Conservation (phyloP, 352 stramenopile genomes). For the Phytophthora aleatoria region DNA sequence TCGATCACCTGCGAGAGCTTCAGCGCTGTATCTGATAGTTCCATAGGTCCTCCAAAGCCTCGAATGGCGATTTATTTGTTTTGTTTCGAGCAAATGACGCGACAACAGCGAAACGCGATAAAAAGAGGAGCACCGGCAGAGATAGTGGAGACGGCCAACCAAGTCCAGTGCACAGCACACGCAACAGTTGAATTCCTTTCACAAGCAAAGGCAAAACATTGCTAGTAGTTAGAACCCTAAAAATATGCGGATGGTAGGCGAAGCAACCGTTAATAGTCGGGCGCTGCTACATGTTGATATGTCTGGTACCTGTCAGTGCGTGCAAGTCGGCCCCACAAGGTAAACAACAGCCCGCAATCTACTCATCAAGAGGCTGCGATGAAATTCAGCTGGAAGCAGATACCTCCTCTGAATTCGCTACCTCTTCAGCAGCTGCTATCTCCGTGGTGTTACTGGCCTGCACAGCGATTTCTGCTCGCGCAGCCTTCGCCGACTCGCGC, state of each 20-base stretch:
- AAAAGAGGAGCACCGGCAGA: background rate
- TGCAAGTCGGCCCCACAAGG: background rate
- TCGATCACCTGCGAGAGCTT: constrained; percentile 75
- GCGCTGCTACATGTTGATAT: background rate
- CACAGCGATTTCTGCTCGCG: constrained; percentile 20
- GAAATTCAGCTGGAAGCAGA: constrained; percentile 11
- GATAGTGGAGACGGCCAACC: background rate
- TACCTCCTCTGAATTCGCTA: background rate
- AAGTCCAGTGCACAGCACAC: constrained; percentile 3
- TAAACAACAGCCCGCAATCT: background rate
- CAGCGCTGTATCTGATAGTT: constrained; percentile 64
- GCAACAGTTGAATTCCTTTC: constrained; percentile 6
- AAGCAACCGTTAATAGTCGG: constrained; percentile 6
- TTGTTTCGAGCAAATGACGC: background rate
- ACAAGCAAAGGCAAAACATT: constrained; percentile 20
- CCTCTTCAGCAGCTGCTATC: background rate
- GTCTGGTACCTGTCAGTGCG: background rate
- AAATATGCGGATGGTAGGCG: constrained; percentile 29
- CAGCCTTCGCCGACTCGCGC: constrained; percentile 44
- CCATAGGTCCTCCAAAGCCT: constrained; percentile 11
- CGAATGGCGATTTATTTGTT: constrained; percentile 8
- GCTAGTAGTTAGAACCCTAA: constrained; percentile 28
- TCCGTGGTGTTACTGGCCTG: constrained; percentile 3
- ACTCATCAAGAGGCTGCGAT: constrained; percentile 5
- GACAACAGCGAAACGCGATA: background rate